Conservation (phyloP, 2,329 filamentous ascomycete species). For the Hypoxylon sp. region DNA sequence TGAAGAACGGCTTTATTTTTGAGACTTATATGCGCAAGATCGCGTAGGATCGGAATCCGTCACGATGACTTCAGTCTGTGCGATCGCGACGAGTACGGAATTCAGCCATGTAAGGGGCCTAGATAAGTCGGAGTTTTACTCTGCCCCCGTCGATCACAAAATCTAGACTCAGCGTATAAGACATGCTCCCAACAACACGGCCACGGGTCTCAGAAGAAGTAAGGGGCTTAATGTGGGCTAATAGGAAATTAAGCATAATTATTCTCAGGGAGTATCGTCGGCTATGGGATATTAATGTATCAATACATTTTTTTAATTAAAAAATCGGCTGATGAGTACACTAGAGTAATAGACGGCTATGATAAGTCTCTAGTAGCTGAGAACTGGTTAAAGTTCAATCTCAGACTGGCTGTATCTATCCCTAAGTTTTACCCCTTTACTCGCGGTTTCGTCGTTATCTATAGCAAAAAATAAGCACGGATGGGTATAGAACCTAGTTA, state of each 20-base stretch:
- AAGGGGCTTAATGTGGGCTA: not conserved
- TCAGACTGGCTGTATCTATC: not conserved
- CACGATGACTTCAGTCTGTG: not conserved
- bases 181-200: not conserved
- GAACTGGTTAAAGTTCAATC: not conserved
- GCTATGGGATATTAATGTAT: not conserved
- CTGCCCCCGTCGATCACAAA: not conserved
- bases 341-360: not conserved
- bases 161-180: not conserved
- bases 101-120: constrained; percentile 1
- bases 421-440: not conserved
- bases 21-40: not conserved
- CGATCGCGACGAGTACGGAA: not conserved
- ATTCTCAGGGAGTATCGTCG: not conserved
- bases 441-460: not conserved
- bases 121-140: not conserved
- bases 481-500: too few relatives aligned
- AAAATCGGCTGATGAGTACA: not conserved
- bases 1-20: not conserved
- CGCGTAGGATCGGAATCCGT: not conserved
- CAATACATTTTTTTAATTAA: not conserved
- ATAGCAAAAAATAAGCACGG: not conserved
- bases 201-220: constrained; percentile 3
- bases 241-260: constrained; percentile 1
- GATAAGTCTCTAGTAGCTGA: not conserved